phyloP scores from a whole-genome alignment of 257 asterid genomes.

The Solanum bukasovii region DNA sequence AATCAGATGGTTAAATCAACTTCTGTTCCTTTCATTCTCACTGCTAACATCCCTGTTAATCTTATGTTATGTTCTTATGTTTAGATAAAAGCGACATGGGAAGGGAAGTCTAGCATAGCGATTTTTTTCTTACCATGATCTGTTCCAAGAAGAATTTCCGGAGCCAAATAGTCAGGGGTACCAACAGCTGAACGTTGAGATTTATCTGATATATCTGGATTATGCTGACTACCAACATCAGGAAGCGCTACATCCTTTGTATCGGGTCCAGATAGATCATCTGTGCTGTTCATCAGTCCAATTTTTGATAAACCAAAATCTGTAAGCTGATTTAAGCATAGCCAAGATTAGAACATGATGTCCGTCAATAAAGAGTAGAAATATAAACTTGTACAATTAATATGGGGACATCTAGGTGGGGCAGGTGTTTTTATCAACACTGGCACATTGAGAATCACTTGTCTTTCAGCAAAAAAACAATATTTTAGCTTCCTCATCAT shows the following conservation, averaged over 20 bases:
- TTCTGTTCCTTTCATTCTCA: neutral
- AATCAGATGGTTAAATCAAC: neutral
- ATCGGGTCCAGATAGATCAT: conserved; percentile 60
- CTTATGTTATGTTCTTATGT: neutral
- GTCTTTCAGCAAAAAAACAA: neutral
- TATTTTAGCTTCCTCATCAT: neutral
- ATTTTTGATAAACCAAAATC: conserved; percentile 93
- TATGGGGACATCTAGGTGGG: neutral
- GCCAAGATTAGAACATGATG: conserved; percentile 11
- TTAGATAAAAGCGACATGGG: neutral
- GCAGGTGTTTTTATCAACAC: neutral
- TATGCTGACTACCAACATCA: conserved; percentile 33
- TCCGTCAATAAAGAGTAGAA: neutral
- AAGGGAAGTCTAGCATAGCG: conserved; percentile 6
- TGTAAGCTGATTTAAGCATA: conserved; percentile 61
- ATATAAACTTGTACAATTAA: neutral
- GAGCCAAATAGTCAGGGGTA: conserved; percentile 97
- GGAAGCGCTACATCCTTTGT: conserved; percentile 20
- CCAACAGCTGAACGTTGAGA: conserved; percentile 78
- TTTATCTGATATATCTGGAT: conserved; percentile 24
- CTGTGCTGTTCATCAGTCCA: conserved; percentile 90
- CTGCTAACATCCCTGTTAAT: neutral
- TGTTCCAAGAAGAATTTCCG: conserved; percentile 94
- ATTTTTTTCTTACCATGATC: conserved; percentile 64
- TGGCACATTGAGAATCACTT: neutral